Evolutionary conservation across 2,329 filamentous ascomycete species (phyloP).

Genomic region (Gaeumannomyces tritici): DNA sequence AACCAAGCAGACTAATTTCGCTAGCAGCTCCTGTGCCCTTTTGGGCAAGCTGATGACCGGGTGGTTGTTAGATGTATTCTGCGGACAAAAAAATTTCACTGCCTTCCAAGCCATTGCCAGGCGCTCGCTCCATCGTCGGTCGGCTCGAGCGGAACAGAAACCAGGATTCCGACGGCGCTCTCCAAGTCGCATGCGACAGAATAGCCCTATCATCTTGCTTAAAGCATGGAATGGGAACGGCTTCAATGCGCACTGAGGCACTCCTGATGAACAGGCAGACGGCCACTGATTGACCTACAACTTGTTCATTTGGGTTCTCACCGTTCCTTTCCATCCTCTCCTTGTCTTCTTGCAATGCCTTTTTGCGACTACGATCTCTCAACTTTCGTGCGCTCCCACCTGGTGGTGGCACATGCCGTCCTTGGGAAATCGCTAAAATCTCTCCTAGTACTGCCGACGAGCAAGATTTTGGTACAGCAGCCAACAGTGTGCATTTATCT

Average conservation of each 20-base stretch:
- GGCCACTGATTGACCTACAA: background rate
- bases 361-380: no score
- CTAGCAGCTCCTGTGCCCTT: slow-evolving; percentile 79
- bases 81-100: slow-evolving; percentile 59
- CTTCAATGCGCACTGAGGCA: background rate
- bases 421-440: background rate
- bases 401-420: background rate
- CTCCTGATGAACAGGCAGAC: background rate
- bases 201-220: background rate
- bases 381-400: background rate
- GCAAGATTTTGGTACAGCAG: background rate
- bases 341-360: no score
- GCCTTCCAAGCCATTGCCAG: no score
- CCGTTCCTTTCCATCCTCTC: no score
- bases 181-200: background rate
- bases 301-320: no score
- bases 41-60: slow-evolving; percentile 46
- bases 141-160: background rate
- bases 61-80: slow-evolving; percentile 94
- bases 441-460: background rate
- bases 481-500: background rate
- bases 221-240: background rate
- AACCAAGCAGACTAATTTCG: slow-evolving; percentile 81
- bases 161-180: background rate
- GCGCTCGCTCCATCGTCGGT: background rate